Percentiles rank a stretch among this genome's conserved stretches.
Evolutionary conservation across 2,329 filamentous ascomycete species (phyloP).

Genomic region (Phyllosticta capitalensis): DNA sequence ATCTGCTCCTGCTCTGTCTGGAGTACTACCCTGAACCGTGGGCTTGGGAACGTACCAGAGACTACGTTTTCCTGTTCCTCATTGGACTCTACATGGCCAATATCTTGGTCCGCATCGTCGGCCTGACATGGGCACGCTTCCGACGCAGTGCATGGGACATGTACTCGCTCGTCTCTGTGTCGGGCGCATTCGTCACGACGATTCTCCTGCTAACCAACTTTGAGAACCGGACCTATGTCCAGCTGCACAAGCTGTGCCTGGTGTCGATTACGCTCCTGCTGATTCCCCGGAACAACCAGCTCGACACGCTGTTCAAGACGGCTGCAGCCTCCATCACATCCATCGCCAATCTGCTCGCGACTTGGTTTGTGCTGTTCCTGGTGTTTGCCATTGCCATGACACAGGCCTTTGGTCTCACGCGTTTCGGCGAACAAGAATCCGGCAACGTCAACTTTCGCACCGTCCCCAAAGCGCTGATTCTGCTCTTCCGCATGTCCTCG

Average conservation of each 20-base stretch:
- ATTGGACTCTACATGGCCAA: slow-evolving; percentile 77
- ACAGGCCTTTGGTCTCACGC: slow-evolving; percentile 88
- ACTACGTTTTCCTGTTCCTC: slow-evolving; percentile 69
- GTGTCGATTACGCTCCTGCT: slow-evolving; percentile 82
- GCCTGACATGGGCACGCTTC: slow-evolving; percentile 86
- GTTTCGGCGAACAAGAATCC: slow-evolving; percentile 64
- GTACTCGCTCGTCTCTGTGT: slow-evolving; percentile 71
- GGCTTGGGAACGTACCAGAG: slow-evolving; percentile 60
- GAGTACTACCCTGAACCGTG: slow-evolving; percentile 72
- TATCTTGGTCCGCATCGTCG: slow-evolving; percentile 71
- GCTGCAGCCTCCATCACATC: slow-evolving; percentile 85
- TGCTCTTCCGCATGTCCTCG: slow-evolving; percentile 86
- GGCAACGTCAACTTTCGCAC: slow-evolving; percentile 86
- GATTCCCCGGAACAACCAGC: slow-evolving; percentile 90
- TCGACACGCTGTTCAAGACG: slow-evolving; percentile 98
- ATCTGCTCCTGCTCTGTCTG: slow-evolving; percentile 71
- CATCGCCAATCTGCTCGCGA: slow-evolving; percentile 85
- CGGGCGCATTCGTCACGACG: slow-evolving; percentile 73
- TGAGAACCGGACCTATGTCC: slow-evolving; percentile 52
- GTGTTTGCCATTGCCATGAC: slow-evolving; percentile 95
- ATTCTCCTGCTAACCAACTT: slow-evolving; percentile 59
- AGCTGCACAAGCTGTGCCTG: slow-evolving; percentile 88
- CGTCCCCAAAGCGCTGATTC: slow-evolving; percentile 84
- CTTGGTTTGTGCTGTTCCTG: slow-evolving; percentile 94
- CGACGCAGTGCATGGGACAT: slow-evolving; percentile 91